Base-by-base conservation (phyloP, 2,329 filamentous ascomycete species). In the Colletotrichum trifolii region DNA sequence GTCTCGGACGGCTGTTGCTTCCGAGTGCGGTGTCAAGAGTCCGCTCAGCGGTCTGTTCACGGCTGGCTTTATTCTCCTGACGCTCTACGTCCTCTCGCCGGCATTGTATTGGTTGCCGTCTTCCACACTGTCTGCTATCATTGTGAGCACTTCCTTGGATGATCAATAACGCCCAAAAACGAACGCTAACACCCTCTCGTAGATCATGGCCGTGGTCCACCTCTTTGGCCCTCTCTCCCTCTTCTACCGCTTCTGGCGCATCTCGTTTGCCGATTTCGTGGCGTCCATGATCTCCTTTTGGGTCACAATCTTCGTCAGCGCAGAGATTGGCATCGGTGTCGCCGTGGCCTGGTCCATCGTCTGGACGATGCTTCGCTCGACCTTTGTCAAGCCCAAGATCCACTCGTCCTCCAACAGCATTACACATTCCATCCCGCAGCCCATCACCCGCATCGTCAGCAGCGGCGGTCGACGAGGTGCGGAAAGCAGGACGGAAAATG, bases 101-200 rank as follows among this genome's bases (percentile, higher is more conserved):
- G 84, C 86, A 0, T 80, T 91, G 0, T 89, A 87, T 75, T 91
- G 87, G 86, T 87, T 91, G 17, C 89, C 89, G 2, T 89, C 89
- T 67, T 82, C 88, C 0, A 89, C 86, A 0, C 79, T 91, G 0
- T 83, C 88, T 1, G 89, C 88, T 2, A 89, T 91, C 65, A 89
- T 91, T 68, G 89, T 91, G 68, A 87, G 86, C 89, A 11, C 40
- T 49, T 83, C 83, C 0, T 81, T 85, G 0, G 83, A 87, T 0
- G 81, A 35, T 15, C 4, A 15, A 33, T 2, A 10, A 13, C 33
- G 10, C 6, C 9, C 1, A 11, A 12, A 3, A 7, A 46, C 54
- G 47, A 5, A 63, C 40, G 25, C 39, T 46, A n/a, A 13, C 8
- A 10, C 6, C 8, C 25, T 45, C 1, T n/a, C 0, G 8, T 11